Evolutionary conservation across 148 eudicot species (phyloP), one percentile per base, ranked within the genome.

Genomic region (Vaccinium myrtillus): DNA sequence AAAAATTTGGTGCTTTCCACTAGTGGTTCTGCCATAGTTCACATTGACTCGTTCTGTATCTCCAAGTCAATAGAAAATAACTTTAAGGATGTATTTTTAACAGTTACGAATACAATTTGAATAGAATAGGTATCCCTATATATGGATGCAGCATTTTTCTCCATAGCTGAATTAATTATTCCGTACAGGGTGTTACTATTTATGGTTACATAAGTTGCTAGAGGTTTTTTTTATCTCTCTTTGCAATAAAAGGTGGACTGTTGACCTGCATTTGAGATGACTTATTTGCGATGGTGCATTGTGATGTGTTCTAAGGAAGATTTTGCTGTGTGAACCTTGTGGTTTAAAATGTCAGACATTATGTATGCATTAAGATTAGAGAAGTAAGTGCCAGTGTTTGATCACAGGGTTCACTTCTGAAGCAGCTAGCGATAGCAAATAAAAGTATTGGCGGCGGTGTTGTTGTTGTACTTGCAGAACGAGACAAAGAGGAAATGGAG

Each of bases 401-500:
- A 80, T 85, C 63, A 18, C 93, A 96, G 98, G 98, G 98, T 84
- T 94, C 98, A 84, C 98, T 96, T 83, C 70, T 96, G 81, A 96
- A 94, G 93, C 98, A 96, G 85, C 89, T 96, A 82, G 95, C 94
- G 70, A 96, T 94, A 86, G 98, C 98, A 85, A 96, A 94, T 87
- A 96, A 94, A 87, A 96, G 98, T 89, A 87, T 96, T 81, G 98
- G 98, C 73, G 98, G 98, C 18, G 96, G 96, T 79, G 94, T 96
- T 79, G 88, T 93, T 85, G 98, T 96, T 84, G 98, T 96, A 86
- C 96, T 96, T 83, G 98, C 98, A 43, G 98, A 96, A 92, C 90
- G 98, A 86, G 95, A 94, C 88, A 95, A 94, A 86, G 96, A 95
- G 89, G 95, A 94, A 86, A 96, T 96, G 98, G 98, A 96, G 91